These are phyloP conservation scores for Eremothecium coryli DNA, from an alignment of 1,139 yeast species.

Conservation along the genomic window DNA sequence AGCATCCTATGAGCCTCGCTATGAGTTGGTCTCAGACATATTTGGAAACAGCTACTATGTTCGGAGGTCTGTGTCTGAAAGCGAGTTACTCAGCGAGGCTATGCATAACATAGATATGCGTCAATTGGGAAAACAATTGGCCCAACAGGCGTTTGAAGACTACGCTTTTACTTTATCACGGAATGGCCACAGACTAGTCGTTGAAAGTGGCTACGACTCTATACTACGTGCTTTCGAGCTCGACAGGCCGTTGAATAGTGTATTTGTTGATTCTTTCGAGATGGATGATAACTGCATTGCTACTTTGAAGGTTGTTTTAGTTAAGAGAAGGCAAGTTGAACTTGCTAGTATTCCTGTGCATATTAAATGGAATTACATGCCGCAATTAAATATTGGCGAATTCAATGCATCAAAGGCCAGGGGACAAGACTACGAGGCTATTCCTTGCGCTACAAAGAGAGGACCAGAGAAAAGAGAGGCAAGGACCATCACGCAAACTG, in stretches of 20 bases:
- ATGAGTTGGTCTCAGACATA: slow-evolving; percentile 20
- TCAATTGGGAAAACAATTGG: slow-evolving; percentile 17
- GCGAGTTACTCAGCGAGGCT: slow-evolving; percentile 15
- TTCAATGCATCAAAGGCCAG: not conserved
- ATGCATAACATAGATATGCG: slow-evolving; percentile 17
- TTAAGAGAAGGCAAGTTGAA: slow-evolving; percentile 7
- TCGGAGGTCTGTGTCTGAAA: slow-evolving; percentile 16
- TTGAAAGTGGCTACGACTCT: slow-evolving; percentile 18
- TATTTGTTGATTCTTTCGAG: slow-evolving; percentile 18
- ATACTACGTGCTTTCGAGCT: slow-evolving; percentile 18
- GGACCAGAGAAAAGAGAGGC: not conserved
- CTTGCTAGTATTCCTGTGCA: not conserved
- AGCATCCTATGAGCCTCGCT: slow-evolving; percentile 17
- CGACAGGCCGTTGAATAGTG: slow-evolving; percentile 18
- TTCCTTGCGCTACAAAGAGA: not conserved
- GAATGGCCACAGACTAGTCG: slow-evolving; percentile 18
- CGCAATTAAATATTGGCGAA: not conserved
- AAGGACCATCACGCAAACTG: too few relatives aligned
- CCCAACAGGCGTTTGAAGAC: slow-evolving; percentile 21
- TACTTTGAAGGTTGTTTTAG: slow-evolving; percentile 15
- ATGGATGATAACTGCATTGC: slow-evolving; percentile 18
- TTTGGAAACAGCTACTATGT: slow-evolving; percentile 26
- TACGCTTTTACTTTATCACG: slow-evolving; percentile 23
- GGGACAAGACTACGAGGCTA: not conserved
- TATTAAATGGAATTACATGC: not conserved